Percentiles rank a stretch among this genome's conserved stretches.
phyloP scores from a whole-genome alignment of 2,329 filamentous ascomycete genomes.

The Cryphonectria japonica region DNA sequence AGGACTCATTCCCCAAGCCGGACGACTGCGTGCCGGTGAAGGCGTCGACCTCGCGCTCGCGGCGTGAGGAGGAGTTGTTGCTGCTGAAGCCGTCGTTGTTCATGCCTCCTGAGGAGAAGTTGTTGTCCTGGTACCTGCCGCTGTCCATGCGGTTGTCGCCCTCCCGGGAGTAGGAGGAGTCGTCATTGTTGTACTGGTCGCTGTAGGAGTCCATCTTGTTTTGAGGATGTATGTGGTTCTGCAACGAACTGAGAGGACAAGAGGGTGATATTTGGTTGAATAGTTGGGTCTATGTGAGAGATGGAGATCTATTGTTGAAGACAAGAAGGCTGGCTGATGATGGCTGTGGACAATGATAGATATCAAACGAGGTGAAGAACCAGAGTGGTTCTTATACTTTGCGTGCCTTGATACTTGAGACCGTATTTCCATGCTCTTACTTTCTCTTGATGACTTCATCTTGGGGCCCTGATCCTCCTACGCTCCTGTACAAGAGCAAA shows the following conservation, averaged over 20 bases:
- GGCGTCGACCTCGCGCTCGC: constrained; percentile 6
- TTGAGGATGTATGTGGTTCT: background rate
- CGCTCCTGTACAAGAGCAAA: background rate
- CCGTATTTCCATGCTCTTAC: background rate
- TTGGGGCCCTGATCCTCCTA: background rate
- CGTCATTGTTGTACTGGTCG: constrained; percentile 1
- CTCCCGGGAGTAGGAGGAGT: background rate
- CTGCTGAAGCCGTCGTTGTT: constrained; percentile 3
- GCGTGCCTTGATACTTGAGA: background rate
- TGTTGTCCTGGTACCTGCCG: background rate
- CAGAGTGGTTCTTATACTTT: constrained; percentile 4
- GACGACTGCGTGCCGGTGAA: background rate
- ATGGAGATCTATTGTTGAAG: background rate
- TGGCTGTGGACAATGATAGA: background rate
- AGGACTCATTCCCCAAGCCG: background rate
- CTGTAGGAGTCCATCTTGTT: constrained; percentile 9
- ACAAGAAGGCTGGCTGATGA: background rate
- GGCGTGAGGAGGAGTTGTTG: constrained; percentile 2
- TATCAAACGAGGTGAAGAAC: background rate
- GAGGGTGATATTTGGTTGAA: background rate
- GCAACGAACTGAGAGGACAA: background rate
- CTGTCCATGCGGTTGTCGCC: background rate
- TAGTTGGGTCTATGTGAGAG: background rate
- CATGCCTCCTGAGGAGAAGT: background rate
- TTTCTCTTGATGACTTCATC: constrained; percentile 6